phyloP scores from a whole-genome alignment of 345 rosid species.

The Alliaria petiolata region DNA sequence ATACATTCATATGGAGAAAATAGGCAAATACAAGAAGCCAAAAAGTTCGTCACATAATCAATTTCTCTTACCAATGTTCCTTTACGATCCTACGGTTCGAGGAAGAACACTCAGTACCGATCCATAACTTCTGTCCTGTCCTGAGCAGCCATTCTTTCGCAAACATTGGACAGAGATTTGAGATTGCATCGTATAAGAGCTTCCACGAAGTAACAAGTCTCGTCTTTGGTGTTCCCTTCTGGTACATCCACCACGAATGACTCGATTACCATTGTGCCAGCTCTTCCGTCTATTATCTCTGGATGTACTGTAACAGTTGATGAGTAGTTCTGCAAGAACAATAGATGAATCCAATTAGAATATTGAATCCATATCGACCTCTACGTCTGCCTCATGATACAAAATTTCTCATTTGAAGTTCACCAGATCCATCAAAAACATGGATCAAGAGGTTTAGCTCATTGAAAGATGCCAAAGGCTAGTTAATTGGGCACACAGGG shows the following conservation, averaged over 20 bases:
- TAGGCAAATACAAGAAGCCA: not conserved
- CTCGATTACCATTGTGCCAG: conserved; percentile 82
- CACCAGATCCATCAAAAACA: not conserved
- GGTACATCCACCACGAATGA: conserved; percentile 92
- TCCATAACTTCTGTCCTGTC: conserved; percentile 32
- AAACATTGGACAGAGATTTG: conserved; percentile 77
- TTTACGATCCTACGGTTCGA: not conserved
- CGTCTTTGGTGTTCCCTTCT: conserved; percentile 82
- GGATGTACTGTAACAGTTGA: conserved; percentile 87
- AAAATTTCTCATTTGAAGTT: not conserved
- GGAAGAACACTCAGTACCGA: conserved; percentile 15
- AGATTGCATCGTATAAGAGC: conserved; percentile 86
- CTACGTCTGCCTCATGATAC: not conserved
- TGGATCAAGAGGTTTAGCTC: not conserved
- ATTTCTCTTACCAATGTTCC: not conserved
- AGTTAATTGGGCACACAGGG: too few species aligned
- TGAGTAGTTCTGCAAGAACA: conserved; percentile 69
- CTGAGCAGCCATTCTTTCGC: conserved; percentile 82
- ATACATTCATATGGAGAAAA: not conserved
- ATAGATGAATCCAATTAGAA: not conserved
- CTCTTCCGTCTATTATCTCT: conserved; percentile 72
- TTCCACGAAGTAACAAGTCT: conserved; percentile 82
- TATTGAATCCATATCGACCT: not conserved
- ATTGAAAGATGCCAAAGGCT: too few species aligned
- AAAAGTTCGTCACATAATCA: not conserved